These are phyloP conservation scores for Spathaspora gorwiae DNA, from an alignment of 805 yeast genomes.

Conservation along the genomic window DNA sequence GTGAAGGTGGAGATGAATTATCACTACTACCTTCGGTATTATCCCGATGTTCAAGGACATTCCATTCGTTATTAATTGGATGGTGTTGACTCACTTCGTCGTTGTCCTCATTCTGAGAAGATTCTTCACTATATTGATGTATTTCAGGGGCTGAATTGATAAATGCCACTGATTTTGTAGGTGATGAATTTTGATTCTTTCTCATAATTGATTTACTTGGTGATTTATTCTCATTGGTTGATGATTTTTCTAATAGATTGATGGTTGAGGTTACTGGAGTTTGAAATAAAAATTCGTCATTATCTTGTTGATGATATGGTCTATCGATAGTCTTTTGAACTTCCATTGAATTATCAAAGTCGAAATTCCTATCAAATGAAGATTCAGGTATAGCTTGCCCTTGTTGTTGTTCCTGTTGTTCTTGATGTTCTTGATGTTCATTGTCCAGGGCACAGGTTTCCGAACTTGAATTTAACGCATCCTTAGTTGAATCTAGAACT, in stretches of 20 bases:
- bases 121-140: slow-evolving; percentile 21
- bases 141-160: slow-evolving; percentile 24
- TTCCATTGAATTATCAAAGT: slow-evolving; percentile 11
- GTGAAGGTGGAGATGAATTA: slow-evolving; percentile 20
- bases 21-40: slow-evolving; percentile 13
- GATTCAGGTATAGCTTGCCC: background rate
- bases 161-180: slow-evolving; percentile 38
- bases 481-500: slow-evolving; percentile 20
- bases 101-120: background rate
- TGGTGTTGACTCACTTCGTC: slow-evolving; percentile 3
- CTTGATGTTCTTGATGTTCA: slow-evolving; percentile 6
- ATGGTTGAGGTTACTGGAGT: slow-evolving; percentile 19
- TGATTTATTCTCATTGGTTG: background rate
- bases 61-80: slow-evolving; percentile 18
- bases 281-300: slow-evolving; percentile 23
- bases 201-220: slow-evolving; percentile 40
- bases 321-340: slow-evolving; percentile 9
- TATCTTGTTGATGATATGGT: slow-evolving; percentile 8
- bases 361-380: slow-evolving; percentile 20
- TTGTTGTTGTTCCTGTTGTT: background rate
- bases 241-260: slow-evolving; percentile 5
- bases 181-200: slow-evolving; percentile 22
- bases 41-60: slow-evolving; percentile 8
- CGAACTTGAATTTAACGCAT: slow-evolving; percentile 26
- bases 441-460: slow-evolving; percentile 38